Evolutionary conservation across 805 yeast genomes (phyloP), one percentile per base, ranked within the genome.

Genomic region (Sugiyamaella floridensis): DNA sequence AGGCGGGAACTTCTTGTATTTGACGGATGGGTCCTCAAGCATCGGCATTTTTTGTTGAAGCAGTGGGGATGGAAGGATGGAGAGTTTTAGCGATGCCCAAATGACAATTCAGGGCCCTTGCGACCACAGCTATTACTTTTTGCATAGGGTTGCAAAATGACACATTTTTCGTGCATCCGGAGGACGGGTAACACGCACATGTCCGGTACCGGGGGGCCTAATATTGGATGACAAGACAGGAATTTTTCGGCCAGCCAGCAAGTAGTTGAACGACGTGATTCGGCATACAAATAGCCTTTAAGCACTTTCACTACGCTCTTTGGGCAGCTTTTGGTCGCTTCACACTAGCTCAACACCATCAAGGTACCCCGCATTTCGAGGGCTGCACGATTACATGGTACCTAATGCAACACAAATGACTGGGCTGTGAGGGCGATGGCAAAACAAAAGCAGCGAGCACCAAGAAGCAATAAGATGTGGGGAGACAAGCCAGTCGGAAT

Each of bases 1-100:
- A 1, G 82, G 76, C 34, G 67, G 67, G 64, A 83, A 85, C 40
- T 79, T 71, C 58, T 69, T 75, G 64, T 86, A 86, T 63, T 86
- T 86, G 12, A 63, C 67, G 1, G 83, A 76, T 4, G 89, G 89
- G 60, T 83, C 83, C 60, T 73, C 65, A 55, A 67, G 65, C 67
- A 66, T 61, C 15, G 63, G 61, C 66, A 63, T 64, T 53, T 43
- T 60, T 5, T 4, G 9, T 22, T n/a, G n/a, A n/a, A 22, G 6
- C 3, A 22, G 26, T 22, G 26, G 26, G 26, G 26, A 32, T 14
- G 9, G 37, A 8, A 11, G 9, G 37, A 32, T 11, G 37, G 37
- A 14, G 37, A 32, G 37, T 11, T 10, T 32, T 4, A 11, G 12
- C 3, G 37, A 8, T 4, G 3, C 4, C 9, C 37, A 32, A 22